These are phyloP conservation scores for Heterobasidion occidentale DNA, from an alignment of 1,284 basidiomycete species.

Conservation along the genomic window DNA sequence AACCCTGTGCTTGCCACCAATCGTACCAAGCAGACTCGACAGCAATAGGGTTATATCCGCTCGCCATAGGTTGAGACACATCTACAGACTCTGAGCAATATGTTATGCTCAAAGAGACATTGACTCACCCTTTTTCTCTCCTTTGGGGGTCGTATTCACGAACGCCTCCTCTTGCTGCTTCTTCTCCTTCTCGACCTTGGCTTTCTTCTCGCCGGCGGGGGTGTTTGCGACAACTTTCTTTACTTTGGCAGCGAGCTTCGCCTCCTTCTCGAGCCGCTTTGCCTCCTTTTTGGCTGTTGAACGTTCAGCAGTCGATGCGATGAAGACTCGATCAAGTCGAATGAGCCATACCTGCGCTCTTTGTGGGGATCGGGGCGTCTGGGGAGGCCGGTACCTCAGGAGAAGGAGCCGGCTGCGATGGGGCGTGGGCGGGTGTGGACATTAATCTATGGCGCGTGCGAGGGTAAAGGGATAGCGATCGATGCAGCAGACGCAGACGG, in stretches of 20 bases:
- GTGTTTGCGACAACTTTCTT: conserved; percentile 41
- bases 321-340: not conserved
- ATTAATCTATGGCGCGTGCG: not conserved
- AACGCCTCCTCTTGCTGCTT: conserved; percentile 65
- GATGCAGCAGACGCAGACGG: not conserved
- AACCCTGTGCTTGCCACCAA: conserved; percentile 92
- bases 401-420: conserved; percentile 4
- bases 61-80: conserved; percentile 80
- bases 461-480: not conserved
- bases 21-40: conserved; percentile 98
- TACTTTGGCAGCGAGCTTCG: conserved; percentile 74
- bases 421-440: not conserved
- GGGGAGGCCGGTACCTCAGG: conserved; percentile 8
- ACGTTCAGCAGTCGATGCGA: conserved; percentile 1
- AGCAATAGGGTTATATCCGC: conserved; percentile 91
- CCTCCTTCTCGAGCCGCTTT: conserved; percentile 63
- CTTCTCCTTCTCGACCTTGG: conserved; percentile 72
- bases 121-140: conserved; percentile 80
- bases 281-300: conserved; percentile 60
- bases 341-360: conserved; percentile 22
- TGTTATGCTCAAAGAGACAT: not conserved
- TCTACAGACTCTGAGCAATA: conserved; percentile 38
- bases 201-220: conserved; percentile 50
- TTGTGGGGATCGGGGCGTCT: conserved; percentile 14
- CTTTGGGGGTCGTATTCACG: conserved; percentile 81